Base-by-base conservation (phyloP, 1,139 yeast genomes). In the Pichia kudriavzevii region DNA sequence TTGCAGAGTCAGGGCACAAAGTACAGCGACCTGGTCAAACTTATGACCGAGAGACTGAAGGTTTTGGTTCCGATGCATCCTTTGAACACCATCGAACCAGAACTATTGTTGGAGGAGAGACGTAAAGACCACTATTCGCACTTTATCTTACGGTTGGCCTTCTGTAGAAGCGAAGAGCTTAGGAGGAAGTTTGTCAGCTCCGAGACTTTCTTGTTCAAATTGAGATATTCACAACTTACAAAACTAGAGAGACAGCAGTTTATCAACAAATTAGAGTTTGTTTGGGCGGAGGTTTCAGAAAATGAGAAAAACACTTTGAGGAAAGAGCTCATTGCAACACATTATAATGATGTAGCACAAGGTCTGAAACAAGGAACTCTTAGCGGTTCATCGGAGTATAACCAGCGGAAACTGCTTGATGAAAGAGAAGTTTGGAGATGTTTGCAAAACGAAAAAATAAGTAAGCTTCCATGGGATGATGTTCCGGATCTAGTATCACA, bases 61-160 rank as follows among this genome's bases (percentile, higher is more conserved):
- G 74, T 80, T 47, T 63, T 64, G 35, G 58, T 91, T 44, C 95
- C 96, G 1, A 62, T 85, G 50, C 56, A 57, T 21, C 41, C 56
- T n/a, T 49, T 58, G 3, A 44, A 53, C 12, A 53, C 55, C 16
- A 21, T 40, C 4, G 58, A 56, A 32, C 43, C 55, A 4, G 46
- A 46, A 5, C 44, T 53, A 2, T 31, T 56, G 17, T 46, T 49
- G 20, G 55, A 57, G 22, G 94, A 85, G 54, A 70, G 94, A 45
- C 72, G 72, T 46, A 91, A 88, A 55, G 99, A 91, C 58, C 91
- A 85, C 53, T 87, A 84, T 55, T 82, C 95, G 12, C 99, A 91
- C 59, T 91, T 66, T 53, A 88, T 88, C 29, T 63, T 91, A 44
- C 66, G 96, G 39, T 65, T 91, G 34, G 95, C 94, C 35, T 91